Conservation (phyloP, 495 filamentous ascomycete genomes). For the Beverwykella pulmonaria region DNA sequence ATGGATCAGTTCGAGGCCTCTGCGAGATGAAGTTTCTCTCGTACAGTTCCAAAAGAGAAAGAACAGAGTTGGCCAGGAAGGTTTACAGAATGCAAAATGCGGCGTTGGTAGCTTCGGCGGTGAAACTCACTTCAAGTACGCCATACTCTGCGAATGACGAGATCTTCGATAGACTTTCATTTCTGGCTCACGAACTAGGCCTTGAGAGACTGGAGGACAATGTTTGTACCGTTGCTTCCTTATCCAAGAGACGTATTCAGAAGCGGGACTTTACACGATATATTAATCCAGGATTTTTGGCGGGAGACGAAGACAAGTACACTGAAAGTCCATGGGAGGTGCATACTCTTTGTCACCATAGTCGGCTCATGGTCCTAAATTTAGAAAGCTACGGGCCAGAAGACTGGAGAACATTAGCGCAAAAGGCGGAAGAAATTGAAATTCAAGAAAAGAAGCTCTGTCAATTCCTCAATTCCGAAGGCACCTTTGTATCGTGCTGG, state of each 20-base stretch:
- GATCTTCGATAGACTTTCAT: conserved; percentile 12
- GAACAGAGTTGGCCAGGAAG: not conserved
- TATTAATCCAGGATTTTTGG: conserved; percentile 2
- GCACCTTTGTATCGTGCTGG: conserved; percentile 10
- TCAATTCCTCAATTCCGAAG: conserved; percentile 18
- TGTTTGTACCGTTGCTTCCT: not conserved
- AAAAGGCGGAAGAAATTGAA: conserved; percentile 14
- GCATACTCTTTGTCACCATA: conserved; percentile 20
- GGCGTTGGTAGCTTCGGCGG: not conserved
- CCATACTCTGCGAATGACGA: conserved; percentile 15
- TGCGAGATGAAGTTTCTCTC: not conserved
- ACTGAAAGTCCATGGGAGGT: conserved; percentile 19
- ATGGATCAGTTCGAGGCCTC: conserved; percentile 1
- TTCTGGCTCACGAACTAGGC: conserved; percentile 12
- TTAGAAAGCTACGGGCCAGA: not conserved
- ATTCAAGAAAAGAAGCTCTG: conserved; percentile 3
- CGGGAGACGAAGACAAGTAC: not conserved
- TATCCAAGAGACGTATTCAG: conserved; percentile 7
- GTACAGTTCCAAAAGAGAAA: not conserved
- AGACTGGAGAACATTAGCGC: conserved; percentile 3
- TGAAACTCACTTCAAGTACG: conserved; percentile 5
- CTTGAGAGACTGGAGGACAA: not conserved
- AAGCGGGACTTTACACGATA: conserved; percentile 10
- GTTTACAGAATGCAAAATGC: not conserved
- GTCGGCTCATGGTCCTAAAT: not conserved